phyloP scores from a whole-genome alignment of 2,329 filamentous ascomycete genomes.

The Apiospora phragmitis region DNA sequence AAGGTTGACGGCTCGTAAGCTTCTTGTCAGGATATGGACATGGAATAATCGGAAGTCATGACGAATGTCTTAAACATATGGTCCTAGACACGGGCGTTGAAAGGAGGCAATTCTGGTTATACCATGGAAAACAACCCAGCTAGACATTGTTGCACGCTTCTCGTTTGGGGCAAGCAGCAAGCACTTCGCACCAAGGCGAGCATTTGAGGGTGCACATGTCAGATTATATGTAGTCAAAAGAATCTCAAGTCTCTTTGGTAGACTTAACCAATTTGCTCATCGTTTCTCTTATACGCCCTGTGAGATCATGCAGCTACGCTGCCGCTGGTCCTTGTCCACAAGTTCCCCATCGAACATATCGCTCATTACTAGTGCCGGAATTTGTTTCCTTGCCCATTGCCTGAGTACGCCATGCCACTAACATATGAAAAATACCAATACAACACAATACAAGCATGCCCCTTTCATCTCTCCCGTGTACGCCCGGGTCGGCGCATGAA shows the following conservation, averaged over 20 bases:
- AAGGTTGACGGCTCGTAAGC: neutral
- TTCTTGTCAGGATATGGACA: neutral
- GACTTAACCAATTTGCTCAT: neutral
- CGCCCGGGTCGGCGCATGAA: neutral
- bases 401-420: slow-evolving; percentile 3
- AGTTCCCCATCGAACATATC: no score
- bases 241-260: neutral
- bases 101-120: neutral
- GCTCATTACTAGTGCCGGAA: neutral
- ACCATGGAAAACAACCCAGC: neutral
- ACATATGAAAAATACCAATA: slow-evolving; percentile 1
- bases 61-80: neutral
- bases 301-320: neutral
- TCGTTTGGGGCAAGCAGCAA: neutral
- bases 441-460: neutral
- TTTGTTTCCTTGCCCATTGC: slow-evolving; percentile 4
- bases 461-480: neutral
- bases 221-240: neutral
- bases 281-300: neutral
- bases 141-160: neutral
- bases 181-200: neutral
- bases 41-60: neutral
- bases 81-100: neutral
- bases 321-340: neutral
- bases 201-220: neutral